Conservation (phyloP, 2,329 filamentous ascomycete species). For the Colletotrichum lentis region DNA sequence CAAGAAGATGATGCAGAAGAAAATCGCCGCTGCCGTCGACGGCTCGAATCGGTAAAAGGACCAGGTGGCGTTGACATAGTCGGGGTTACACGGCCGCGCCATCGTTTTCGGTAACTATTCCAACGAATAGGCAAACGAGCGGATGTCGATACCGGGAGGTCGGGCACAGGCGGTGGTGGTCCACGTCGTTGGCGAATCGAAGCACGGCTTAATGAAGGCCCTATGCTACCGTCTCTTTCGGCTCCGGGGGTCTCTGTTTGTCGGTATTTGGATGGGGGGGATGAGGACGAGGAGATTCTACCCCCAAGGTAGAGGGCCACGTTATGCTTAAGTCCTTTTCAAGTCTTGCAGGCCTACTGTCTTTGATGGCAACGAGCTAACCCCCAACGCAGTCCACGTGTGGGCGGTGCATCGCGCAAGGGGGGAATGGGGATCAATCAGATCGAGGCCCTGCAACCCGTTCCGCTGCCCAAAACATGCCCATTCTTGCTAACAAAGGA, state of each 20-base stretch:
- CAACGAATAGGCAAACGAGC: not conserved
- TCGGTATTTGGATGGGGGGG: not conserved
- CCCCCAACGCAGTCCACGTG: not conserved
- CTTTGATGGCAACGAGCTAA: not conserved
- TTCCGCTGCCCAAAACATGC: not conserved
- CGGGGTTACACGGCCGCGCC: conserved; percentile 18
- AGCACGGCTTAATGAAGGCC: too few species aligned
- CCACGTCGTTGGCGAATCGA: not conserved
- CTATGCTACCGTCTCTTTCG: not conserved
- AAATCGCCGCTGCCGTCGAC: conserved; percentile 27
- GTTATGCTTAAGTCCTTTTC: conserved; percentile 22
- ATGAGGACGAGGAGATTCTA: not conserved
- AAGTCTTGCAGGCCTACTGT: not conserved
- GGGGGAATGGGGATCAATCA: not conserved
- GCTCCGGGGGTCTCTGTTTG: not conserved
- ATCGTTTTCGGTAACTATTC: not conserved
- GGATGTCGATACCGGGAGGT: not conserved
- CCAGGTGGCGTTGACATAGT: conserved; percentile 26
- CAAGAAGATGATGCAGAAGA: conserved; percentile 30
- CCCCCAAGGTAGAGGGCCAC: not conserved
- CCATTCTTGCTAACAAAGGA: not conserved
- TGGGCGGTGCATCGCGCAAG: not conserved
- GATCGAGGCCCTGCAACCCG: not conserved
- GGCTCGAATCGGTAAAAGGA: conserved; percentile 36
- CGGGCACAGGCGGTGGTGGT: not conserved